Percentiles rank a stretch among this genome's conserved stretches.
Evolutionary conservation across 495 filamentous ascomycete species (phyloP).

Genomic region (Eremomyces bilateralis): DNA sequence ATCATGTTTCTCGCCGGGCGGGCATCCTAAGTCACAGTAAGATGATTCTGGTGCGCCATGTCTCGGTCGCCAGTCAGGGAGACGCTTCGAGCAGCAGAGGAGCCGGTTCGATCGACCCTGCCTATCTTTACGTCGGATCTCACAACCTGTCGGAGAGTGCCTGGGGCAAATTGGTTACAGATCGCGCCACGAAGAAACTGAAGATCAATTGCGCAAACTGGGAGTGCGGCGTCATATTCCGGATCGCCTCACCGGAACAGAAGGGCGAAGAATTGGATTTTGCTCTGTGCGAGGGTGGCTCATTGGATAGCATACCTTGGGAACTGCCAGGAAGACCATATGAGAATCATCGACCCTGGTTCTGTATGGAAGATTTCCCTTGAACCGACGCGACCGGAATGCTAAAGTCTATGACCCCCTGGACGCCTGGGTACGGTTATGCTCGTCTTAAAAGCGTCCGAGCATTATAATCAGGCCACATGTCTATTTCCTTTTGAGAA

Average conservation of each 20-base stretch:
- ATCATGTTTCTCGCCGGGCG: slow-evolving; percentile 43
- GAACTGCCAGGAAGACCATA: too few relatives aligned
- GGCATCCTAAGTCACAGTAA: slow-evolving; percentile 83
- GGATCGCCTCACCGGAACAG: slow-evolving; percentile 14
- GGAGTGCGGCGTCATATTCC: slow-evolving; percentile 81
- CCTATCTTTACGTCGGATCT: slow-evolving; percentile 80
- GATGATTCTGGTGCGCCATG: slow-evolving; percentile 47
- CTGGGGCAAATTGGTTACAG: slow-evolving; percentile 60
- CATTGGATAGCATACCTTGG: too few relatives aligned
- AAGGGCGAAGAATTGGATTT: slow-evolving; percentile 6
- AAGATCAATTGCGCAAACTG: slow-evolving; percentile 83
- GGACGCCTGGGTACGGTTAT: too few relatives aligned
- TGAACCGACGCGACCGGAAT: too few relatives aligned
- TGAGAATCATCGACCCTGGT: too few relatives aligned
- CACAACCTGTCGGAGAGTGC: slow-evolving; percentile 84
- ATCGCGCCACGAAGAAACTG: slow-evolving; percentile 33
- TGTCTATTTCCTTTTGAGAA: too few relatives aligned
- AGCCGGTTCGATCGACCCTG: slow-evolving; percentile 7
- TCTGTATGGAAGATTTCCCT: too few relatives aligned
- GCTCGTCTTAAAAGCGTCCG: too few relatives aligned
- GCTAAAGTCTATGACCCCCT: too few relatives aligned
- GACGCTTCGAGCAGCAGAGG: not conserved
- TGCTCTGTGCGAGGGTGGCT: too few relatives aligned
- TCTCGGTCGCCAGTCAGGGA: too few relatives aligned
- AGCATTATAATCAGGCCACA: too few relatives aligned